Evolutionary conservation across 208 protist species (phyloP).

Genomic region (Trypanosoma melophagium): DNA sequence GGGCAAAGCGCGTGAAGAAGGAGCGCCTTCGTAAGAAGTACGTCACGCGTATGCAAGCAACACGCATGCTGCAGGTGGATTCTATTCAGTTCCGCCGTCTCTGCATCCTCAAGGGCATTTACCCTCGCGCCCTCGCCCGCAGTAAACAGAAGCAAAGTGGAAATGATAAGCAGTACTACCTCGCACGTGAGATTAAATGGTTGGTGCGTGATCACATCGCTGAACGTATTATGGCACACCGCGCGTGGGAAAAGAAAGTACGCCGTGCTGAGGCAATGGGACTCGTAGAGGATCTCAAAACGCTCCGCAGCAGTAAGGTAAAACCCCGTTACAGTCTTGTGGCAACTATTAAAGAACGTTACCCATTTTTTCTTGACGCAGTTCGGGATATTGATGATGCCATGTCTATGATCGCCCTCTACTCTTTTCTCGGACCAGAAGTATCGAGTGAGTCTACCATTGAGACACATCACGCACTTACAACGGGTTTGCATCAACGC

Average conservation of each 20-base stretch:
- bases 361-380: slow-evolving; percentile 97
- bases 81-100: slow-evolving; percentile 94
- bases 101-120: slow-evolving; percentile 99
- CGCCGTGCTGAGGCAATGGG: slow-evolving; percentile 88
- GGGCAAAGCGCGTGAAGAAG: slow-evolving; percentile 88
- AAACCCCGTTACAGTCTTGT: slow-evolving; percentile 93
- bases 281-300: slow-evolving; percentile 64
- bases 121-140: slow-evolving; percentile 95
- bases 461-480: slow-evolving; percentile 76
- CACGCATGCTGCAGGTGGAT: slow-evolving; percentile 92
- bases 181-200: slow-evolving; percentile 97
- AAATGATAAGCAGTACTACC: slow-evolving; percentile 97
- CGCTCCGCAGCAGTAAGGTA: slow-evolving; percentile 48
- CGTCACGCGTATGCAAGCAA: slow-evolving; percentile 92
- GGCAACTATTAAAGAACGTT: slow-evolving; percentile 96
- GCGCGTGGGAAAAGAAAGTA: slow-evolving; percentile 92
- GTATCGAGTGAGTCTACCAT: slow-evolving; percentile 74
- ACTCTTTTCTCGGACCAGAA: slow-evolving; percentile 88
- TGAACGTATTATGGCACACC: slow-evolving; percentile 93
- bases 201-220: slow-evolving; percentile 96
- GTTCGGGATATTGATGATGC: slow-evolving; percentile 96
- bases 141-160: slow-evolving; percentile 94
- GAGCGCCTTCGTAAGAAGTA: slow-evolving; percentile 93
- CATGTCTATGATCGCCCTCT: slow-evolving; percentile 95
- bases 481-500: slow-evolving; percentile 72